These are phyloP conservation scores for Apiotrichum laibachii DNA, from an alignment of 1,284 basidiomycete species.

Conservation along the genomic window DNA sequence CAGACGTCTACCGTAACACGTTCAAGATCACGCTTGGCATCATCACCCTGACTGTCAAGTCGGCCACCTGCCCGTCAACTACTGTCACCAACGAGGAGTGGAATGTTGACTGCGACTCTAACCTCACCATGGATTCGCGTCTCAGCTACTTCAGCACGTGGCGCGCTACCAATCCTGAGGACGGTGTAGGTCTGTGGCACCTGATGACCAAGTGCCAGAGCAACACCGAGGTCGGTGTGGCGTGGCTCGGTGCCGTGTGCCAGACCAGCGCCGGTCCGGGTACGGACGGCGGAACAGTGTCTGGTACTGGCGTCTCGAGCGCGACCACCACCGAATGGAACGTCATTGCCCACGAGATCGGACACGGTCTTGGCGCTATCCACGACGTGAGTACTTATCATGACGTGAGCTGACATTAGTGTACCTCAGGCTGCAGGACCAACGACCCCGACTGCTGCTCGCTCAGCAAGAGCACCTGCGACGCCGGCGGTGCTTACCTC, in stretches of 20 bases:
- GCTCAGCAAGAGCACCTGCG: slow-evolving; percentile 60
- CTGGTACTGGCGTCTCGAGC: slow-evolving; percentile 81
- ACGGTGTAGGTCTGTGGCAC: slow-evolving; percentile 81
- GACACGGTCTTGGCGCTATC: slow-evolving; percentile 72
- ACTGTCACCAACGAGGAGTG: slow-evolving; percentile 36
- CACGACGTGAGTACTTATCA: slow-evolving; percentile 58
- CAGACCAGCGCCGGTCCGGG: slow-evolving; percentile 58
- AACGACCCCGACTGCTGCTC: slow-evolving; percentile 66
- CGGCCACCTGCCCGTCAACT: slow-evolving; percentile 54
- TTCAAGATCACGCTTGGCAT: slow-evolving; percentile 87
- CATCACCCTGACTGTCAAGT: slow-evolving; percentile 57
- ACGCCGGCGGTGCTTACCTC: slow-evolving; percentile 65
- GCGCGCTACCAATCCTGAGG: slow-evolving; percentile 66
- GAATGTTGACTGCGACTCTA: slow-evolving; percentile 53
- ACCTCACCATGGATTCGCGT: slow-evolving; percentile 63
- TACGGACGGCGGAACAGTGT: slow-evolving; percentile 57
- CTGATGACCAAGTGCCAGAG: slow-evolving; percentile 62
- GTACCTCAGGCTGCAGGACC: slow-evolving; percentile 63
- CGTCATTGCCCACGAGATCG: slow-evolving; percentile 82
- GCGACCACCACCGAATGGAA: slow-evolving; percentile 61
- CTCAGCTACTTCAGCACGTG: slow-evolving; percentile 79
- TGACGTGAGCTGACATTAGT: slow-evolving; percentile 52
- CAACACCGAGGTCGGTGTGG: slow-evolving; percentile 73
- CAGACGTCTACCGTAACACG: slow-evolving; percentile 71
- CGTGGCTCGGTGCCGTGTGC: slow-evolving; percentile 80